Base-by-base conservation (phyloP, 1,284 basidiomycete genomes). In the Pseudomicrostroma phylloplanum region DNA sequence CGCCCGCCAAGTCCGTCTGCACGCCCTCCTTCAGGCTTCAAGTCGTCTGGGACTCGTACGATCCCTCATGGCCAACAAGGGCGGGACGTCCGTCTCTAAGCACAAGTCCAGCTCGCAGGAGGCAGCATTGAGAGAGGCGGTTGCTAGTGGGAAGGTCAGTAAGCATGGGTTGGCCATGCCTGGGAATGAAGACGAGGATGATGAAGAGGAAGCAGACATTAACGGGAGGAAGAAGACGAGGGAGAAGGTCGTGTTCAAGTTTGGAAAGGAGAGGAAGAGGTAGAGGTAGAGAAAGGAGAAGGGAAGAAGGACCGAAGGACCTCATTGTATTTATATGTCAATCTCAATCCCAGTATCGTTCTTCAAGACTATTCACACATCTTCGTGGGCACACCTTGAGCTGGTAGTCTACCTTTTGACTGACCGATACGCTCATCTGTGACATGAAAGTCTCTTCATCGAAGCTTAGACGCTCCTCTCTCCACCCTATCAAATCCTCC, bases 11-110 rank as follows among this genome's bases (percentile, higher is more conserved):
- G 60, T 60, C 13, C 65, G 76, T 0, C 57, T 77, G 13, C 69
- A 71, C 36, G 65, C 70, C 15, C 69, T 78, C 2, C 58, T 60
- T 12, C 55, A 59, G 9, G 76, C 73, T 4, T 62, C 69, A 1
- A 63, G 64, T 19, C 77, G 75, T 58, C 64, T 77, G 15, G 69
- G 67, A 25, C 57, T 69, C 7, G 75, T 77, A 11, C 62, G 73
- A 2, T 61, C 68, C 30, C 60, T 77, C 6, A 78, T 77, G 75
- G 64, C 67, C 19, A 73, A 71, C 41, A 64, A 63, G 26, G 69
- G 70, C 6, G 64, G 65, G 0, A 55, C 58, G n/a, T 54, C 55
- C 1, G 58, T 60, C 11, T 48, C 63, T 12, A 70, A 73, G 23
- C 17, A 59, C 19, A 54, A 62, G 23, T 54, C 60, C 8, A 62